A percentile compares a stretch with the other conserved stretches of the same genome.
phyloP scores from a whole-genome alignment of 2,329 filamentous ascomycete species.

The Alternaria tenuissima region DNA sequence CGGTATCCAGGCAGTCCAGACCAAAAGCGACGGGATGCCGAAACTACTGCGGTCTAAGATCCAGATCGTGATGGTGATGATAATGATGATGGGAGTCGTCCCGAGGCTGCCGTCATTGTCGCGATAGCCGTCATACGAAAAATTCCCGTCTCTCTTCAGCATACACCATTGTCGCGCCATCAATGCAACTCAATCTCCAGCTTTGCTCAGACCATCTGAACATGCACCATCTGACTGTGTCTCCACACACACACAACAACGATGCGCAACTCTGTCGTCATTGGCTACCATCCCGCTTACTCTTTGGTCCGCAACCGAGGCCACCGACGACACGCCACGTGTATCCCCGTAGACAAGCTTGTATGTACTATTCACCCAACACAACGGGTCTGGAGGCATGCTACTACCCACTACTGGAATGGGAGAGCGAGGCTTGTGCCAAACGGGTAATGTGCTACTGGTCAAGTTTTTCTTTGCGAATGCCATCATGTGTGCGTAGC shows the following conservation, averaged over 20 bases:
- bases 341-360: constrained; percentile 37
- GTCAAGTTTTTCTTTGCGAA: constrained; percentile 23
- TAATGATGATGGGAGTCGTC: neutral
- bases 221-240: constrained; percentile 18
- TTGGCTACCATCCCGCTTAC: constrained; percentile 32
- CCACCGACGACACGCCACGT: constrained; percentile 50
- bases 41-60: constrained; percentile 11
- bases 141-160: constrained; percentile 5
- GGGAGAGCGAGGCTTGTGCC: constrained; percentile 18
- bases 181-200: constrained; percentile 21
- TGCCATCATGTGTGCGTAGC: constrained; percentile 26
- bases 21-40: constrained; percentile 10
- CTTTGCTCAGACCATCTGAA: constrained; percentile 12
- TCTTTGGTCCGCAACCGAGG: constrained; percentile 21
- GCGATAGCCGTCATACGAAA: constrained; percentile 15
- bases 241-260: constrained; percentile 15
- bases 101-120: constrained; percentile 14
- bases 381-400: constrained; percentile 31
- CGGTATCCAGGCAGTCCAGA: constrained; percentile 5
- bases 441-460: constrained; percentile 13
- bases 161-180: constrained; percentile 20
- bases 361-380: constrained; percentile 13
- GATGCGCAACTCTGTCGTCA: constrained; percentile 22
- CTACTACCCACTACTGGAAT: constrained; percentile 20
- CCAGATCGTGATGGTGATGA: constrained; percentile 8